phyloP scores from a whole-genome alignment of 2,329 filamentous ascomycete species.

The Chrysoporthe austroafricana region DNA sequence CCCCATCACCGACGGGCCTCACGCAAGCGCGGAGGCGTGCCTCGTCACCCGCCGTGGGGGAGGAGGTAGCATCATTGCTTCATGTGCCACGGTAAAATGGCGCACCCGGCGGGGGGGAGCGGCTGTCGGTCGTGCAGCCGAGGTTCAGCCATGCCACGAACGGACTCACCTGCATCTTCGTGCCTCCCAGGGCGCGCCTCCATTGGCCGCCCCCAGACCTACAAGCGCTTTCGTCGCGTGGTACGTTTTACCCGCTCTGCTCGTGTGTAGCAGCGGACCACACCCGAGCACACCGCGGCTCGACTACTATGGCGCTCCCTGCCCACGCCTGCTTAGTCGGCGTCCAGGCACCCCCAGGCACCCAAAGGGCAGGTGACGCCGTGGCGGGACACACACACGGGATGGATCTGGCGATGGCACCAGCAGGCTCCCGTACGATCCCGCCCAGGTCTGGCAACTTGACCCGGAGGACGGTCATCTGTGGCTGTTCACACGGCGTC shows the following conservation, averaged over 20 bases:
- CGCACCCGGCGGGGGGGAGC: not conserved
- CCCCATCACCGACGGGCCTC: not conserved
- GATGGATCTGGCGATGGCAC: slow-evolving; percentile 11
- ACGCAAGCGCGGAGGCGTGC: not conserved
- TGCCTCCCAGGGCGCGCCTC: not conserved
- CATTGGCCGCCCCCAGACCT: slow-evolving; percentile 7
- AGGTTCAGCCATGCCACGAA: not conserved
- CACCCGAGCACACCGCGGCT: slow-evolving; percentile 1
- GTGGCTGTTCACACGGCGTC: not conserved
- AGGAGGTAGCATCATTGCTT: not conserved
- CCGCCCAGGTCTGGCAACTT: slow-evolving; percentile 1
- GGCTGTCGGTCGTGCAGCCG: not conserved
- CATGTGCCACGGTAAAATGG: slow-evolving; percentile 11
- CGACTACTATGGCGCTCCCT: not conserved
- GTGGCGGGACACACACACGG: not conserved
- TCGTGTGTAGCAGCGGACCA: slow-evolving; percentile 8
- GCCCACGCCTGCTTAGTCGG: no score
- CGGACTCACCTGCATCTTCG: slow-evolving; percentile 4
- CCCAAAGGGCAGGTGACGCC: slow-evolving; percentile 1
- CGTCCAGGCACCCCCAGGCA: not conserved
- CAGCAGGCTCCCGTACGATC: not conserved
- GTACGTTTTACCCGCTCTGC: not conserved
- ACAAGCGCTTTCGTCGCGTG: slow-evolving; percentile 10
- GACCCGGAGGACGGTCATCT: not conserved
- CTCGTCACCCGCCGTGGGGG: slow-evolving; percentile 3